Evolutionary conservation across 2,329 filamentous ascomycete genomes (phyloP).

Genomic region (Acarospora socialis): DNA sequence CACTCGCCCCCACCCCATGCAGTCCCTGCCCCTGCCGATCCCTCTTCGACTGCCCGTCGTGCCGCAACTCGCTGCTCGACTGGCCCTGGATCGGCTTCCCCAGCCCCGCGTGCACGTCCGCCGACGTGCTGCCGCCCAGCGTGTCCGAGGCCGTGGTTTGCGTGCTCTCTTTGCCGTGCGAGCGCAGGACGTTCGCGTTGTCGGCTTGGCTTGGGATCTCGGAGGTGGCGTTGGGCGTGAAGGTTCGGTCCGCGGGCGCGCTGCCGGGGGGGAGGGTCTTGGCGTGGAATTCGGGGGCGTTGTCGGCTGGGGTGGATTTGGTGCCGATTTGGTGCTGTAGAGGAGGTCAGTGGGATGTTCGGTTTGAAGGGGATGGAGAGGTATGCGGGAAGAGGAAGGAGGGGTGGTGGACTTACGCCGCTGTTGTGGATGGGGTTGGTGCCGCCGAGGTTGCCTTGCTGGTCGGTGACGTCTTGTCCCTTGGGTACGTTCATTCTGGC

Average conservation of each 20-base stretch:
- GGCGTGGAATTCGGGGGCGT: slow-evolving; percentile 48
- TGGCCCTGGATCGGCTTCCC: slow-evolving; percentile 38
- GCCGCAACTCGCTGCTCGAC: slow-evolving; percentile 32
- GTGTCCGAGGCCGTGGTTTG: slow-evolving; percentile 32
- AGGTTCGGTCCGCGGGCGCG: slow-evolving; percentile 41
- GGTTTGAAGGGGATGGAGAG: no score
- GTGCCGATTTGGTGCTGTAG: slow-evolving; percentile 50
- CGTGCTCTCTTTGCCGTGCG: slow-evolving; percentile 27
- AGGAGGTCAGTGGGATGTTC: no score
- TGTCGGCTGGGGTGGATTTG: slow-evolving; percentile 38
- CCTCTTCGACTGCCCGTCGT: slow-evolving; percentile 30
- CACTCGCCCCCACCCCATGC: slow-evolving; percentile 29
- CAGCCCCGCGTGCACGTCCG: slow-evolving; percentile 38
- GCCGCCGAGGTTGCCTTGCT: no score
- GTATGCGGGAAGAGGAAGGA: no score
- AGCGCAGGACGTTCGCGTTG: slow-evolving; percentile 24
- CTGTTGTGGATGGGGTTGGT: no score
- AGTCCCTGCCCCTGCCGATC: slow-evolving; percentile 25
- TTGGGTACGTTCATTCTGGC: no score
- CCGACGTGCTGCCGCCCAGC: slow-evolving; percentile 37
- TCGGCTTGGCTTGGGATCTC: slow-evolving; percentile 27
- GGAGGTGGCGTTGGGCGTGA: slow-evolving; percentile 28
- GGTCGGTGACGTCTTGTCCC: no score
- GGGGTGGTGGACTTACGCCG: no score
- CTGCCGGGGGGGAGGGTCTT: slow-evolving; percentile 47